Percentiles rank a stretch among this genome's conserved stretches.
Evolutionary conservation across 257 asterid genomes (phyloP).

Genomic region (Plantago ovata): DNA sequence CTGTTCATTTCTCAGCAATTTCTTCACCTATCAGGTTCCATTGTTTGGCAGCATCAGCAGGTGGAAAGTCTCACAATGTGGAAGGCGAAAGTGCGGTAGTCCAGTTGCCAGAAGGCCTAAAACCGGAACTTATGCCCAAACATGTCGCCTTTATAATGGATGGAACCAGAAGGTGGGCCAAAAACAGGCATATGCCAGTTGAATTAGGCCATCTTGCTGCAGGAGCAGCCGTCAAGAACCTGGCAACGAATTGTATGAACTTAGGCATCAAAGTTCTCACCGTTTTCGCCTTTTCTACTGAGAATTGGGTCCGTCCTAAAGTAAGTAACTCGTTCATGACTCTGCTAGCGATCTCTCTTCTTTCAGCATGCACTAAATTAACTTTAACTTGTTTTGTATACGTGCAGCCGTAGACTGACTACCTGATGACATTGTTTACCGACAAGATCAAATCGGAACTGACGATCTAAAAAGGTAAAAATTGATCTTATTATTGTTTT

Average conservation of each 20-base stretch:
- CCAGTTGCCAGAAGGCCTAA: neutral
- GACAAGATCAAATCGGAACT: neutral
- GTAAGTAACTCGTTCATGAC: neutral
- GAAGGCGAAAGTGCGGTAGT: too few relatives aligned
- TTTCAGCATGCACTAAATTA: too few relatives aligned
- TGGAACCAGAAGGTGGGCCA: too few relatives aligned
- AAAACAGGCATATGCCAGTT: neutral
- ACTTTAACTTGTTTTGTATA: too few relatives aligned
- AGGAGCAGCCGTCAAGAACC: neutral
- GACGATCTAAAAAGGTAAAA: neutral
- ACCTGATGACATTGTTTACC: neutral
- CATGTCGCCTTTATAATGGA: neutral
- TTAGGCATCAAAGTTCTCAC: neutral
- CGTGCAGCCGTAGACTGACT: neutral
- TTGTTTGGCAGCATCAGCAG: too few relatives aligned
- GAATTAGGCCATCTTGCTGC: neutral
- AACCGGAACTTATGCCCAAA: neutral
- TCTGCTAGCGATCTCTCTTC: too few relatives aligned
- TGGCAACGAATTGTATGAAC: neutral
- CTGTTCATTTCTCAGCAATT: too few relatives aligned
- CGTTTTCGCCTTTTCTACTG: neutral
- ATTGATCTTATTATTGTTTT: too few relatives aligned
- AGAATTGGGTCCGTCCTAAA: neutral
- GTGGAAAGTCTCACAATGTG: too few relatives aligned
- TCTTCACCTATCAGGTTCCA: too few relatives aligned